Evolutionary conservation across 2,329 filamentous ascomycete genomes (phyloP).

Genomic region (Aspergillus phoenicis): DNA sequence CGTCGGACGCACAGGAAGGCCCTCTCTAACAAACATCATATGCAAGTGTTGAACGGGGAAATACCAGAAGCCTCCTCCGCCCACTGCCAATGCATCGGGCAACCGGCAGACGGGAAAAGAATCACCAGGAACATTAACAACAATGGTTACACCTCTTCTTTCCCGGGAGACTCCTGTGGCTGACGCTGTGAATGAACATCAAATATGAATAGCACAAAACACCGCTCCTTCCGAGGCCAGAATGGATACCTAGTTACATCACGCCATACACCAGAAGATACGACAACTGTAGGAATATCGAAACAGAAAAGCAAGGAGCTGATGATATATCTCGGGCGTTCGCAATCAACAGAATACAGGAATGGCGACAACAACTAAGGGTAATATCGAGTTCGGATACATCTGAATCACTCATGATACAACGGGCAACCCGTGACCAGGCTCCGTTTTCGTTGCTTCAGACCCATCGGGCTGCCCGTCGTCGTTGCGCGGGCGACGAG

Average conservation of each 20-base stretch:
- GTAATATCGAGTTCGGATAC: no score
- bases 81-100: background rate
- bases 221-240: constrained; percentile 21
- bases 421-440: constrained; percentile 31
- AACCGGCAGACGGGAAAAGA: background rate
- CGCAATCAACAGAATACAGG: background rate
- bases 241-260: constrained; percentile 19
- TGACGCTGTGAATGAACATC: background rate
- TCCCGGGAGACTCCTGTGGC: background rate
- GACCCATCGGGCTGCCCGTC: constrained; percentile 31
- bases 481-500: constrained; percentile 36
- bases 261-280: constrained; percentile 24
- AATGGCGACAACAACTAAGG: background rate
- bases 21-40: background rate
- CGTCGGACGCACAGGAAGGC: background rate
- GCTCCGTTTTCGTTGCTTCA: constrained; percentile 33
- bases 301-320: background rate
- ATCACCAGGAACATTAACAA: background rate
- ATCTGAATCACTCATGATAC: constrained; percentile 20
- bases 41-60: background rate
- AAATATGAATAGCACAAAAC: constrained; percentile 21
- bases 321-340: background rate
- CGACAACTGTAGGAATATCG: constrained; percentile 9
- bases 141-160: background rate
- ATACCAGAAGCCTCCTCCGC: background rate